Evolutionary conservation across 345 rosid genomes (phyloP).

Genomic region (Hypericum androsaemum): DNA sequence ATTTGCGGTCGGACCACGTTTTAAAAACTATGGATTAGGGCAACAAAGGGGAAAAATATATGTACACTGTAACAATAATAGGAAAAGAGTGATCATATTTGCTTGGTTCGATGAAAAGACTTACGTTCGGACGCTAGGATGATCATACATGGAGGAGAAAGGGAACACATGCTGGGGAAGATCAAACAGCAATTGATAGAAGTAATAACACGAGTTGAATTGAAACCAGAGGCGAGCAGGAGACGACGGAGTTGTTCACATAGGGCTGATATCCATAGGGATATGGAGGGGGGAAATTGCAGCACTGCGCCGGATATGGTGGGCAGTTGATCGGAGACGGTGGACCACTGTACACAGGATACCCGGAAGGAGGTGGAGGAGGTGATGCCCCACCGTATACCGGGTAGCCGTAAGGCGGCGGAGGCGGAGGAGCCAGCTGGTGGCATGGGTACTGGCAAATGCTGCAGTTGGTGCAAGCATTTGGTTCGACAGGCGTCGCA

Average conservation of each 20-base stretch:
- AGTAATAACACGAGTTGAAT: slow-evolving; percentile 11
- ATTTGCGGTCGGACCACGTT: too few relatives aligned
- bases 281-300: slow-evolving; percentile 18
- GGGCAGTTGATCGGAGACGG: slow-evolving; percentile 21
- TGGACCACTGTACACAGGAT: slow-evolving; percentile 2
- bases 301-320: slow-evolving; percentile 22
- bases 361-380: slow-evolving; percentile 8
- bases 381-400: slow-evolving; percentile 6
- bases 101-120: too few relatives aligned
- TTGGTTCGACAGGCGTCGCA: slow-evolving; percentile 9
- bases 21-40: too few relatives aligned
- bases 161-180: slow-evolving; percentile 12
- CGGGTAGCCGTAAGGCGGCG: slow-evolving; percentile 11
- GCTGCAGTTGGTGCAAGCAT: slow-evolving; percentile 17
- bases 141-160: too few relatives aligned
- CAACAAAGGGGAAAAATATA: too few relatives aligned
- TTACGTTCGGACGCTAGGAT: too few relatives aligned
- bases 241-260: slow-evolving; percentile 10
- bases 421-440: slow-evolving; percentile 17
- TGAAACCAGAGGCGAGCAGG: slow-evolving; percentile 1
- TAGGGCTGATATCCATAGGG: slow-evolving; percentile 13
- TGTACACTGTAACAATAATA: too few relatives aligned
- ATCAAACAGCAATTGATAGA: slow-evolving; percentile 2
- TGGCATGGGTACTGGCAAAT: slow-evolving; percentile 27
- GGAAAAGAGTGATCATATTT: too few relatives aligned